Base-by-base conservation (phyloP, 2,329 filamentous ascomycete genomes). In the Apiospora pterosperma region DNA sequence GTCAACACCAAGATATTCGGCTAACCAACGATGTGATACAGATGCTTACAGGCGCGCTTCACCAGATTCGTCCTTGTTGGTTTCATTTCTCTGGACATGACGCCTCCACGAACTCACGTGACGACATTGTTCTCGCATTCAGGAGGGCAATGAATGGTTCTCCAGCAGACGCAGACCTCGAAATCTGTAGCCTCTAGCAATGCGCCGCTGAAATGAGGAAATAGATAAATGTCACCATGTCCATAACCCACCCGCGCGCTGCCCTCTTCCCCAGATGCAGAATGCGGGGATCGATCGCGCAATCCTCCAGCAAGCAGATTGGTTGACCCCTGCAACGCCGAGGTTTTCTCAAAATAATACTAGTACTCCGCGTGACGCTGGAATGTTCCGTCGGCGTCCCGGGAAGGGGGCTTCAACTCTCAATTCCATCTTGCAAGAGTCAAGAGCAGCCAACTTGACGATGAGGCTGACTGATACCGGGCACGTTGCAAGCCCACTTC, bases 51-150 rank as follows among this genome's bases (percentile, higher is more conserved):
- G 8, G 64, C 64, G 23, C 64, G 62, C 48, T 64, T 66, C 28
- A 66, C 64, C 14, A 66, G 48, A 25, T 66, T 66, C 10, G 64
- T 61, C 58, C 64, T 65, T 36, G 36, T 11, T 16, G 64, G 12
- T 58, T 62, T 65, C 36, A 62, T 55, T 55, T 61, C 58, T 41
- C n/a, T 58, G 42, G 41, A 25, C 39, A 59, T 59, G 52, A 23
- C 61, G 58, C 34, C 63, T 52, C 23, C 61, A 11, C 61, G 28
- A 41, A 38, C 59, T n/a, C 23, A n/a, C 59, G 59, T 19, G 19
- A 31, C 36, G 36, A 31, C 59, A 61, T 61, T 25, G 3, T 61
- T 41, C 12, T 7, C 36, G 59, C 28, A n/a, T n/a, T 61, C 23
- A 23, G 23, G 21, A 34, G 3, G 21, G 41, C 23, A 31, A 21